phyloP scores from a whole-genome alignment of 225 moss, liverwort and hornwort species.

The Pseudoscleropodium purum region DNA sequence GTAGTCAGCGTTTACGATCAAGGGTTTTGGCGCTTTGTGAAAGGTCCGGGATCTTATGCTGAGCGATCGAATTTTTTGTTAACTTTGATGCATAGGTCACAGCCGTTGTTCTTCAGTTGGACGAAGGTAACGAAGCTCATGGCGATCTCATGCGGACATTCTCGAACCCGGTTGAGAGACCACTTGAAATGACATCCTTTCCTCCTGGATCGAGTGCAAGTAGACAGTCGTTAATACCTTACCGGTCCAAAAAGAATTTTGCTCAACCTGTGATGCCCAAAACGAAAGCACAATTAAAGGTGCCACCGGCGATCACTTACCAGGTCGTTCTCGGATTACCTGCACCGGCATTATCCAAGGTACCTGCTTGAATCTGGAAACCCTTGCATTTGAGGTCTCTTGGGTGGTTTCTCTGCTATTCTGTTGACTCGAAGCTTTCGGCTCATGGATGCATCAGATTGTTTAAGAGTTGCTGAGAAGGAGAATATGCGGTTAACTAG shows the following conservation, averaged over 20 bases:
- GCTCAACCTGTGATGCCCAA: background rate
- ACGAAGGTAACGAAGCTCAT: background rate
- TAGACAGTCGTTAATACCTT: background rate
- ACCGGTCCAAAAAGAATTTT: background rate
- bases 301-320: background rate
- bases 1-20: background rate
- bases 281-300: background rate
- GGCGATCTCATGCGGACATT: background rate
- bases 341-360: conserved; percentile 26
- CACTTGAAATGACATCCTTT: background rate
- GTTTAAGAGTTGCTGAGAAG: background rate
- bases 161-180: background rate
- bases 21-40: background rate
- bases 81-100: conserved; percentile 18
- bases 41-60: background rate
- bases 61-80: background rate
- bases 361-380: background rate
- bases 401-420: background rate
- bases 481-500: background rate
- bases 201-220: background rate
- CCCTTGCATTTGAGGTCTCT: background rate
- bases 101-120: conserved; percentile 31
- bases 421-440: background rate
- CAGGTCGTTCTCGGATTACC: conserved; percentile 36
- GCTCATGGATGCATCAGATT: background rate